Percentiles rank a stretch among this genome's conserved stretches.
Evolutionary conservation across 2,329 filamentous ascomycete species (phyloP).

Genomic region (Sclerotinia borealis): DNA sequence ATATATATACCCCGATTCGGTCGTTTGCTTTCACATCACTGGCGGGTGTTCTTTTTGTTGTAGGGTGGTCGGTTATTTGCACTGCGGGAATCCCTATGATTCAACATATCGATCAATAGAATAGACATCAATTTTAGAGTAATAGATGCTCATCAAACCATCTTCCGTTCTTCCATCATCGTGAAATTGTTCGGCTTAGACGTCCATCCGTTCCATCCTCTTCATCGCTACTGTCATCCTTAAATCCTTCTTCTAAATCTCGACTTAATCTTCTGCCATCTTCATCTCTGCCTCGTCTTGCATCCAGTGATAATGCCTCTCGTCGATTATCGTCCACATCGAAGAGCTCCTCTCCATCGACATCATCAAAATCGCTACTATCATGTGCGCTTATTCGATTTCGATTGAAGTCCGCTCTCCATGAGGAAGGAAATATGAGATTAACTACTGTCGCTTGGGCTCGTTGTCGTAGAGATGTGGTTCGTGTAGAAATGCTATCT

Average conservation of each 20-base stretch:
- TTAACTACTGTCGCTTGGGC: conserved; percentile 39
- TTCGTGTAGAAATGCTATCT: conserved; percentile 54
- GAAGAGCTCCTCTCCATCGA: conserved; percentile 65
- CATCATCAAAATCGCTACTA: conserved; percentile 52
- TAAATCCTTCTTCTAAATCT: conserved; percentile 71
- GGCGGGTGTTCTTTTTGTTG: not conserved
- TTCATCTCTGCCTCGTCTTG: conserved; percentile 34
- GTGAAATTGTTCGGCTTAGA: conserved; percentile 7
- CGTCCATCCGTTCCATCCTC: conserved; percentile 14
- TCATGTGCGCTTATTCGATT: conserved; percentile 38
- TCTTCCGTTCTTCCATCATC: conserved; percentile 8
- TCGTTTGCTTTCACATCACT: not conserved
- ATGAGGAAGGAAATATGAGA: conserved; percentile 42
- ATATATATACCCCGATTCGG: not conserved
- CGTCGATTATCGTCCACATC: conserved; percentile 45
- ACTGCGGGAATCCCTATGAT: not conserved
- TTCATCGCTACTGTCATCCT: conserved; percentile 65
- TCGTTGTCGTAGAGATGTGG: conserved; percentile 47
- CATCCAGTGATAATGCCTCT: conserved; percentile 36
- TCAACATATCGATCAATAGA: not conserved
- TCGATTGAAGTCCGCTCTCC: conserved; percentile 41
- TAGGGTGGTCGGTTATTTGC: not conserved
- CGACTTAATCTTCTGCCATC: conserved; percentile 63
- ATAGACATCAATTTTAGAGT: conserved; percentile 3
- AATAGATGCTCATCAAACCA: not conserved